Percentiles rank a stretch among this genome's conserved stretches.
These are phyloP conservation scores for Pythium volutum DNA, from an alignment of 352 stramenopile genomes.

Conservation along the genomic window DNA sequence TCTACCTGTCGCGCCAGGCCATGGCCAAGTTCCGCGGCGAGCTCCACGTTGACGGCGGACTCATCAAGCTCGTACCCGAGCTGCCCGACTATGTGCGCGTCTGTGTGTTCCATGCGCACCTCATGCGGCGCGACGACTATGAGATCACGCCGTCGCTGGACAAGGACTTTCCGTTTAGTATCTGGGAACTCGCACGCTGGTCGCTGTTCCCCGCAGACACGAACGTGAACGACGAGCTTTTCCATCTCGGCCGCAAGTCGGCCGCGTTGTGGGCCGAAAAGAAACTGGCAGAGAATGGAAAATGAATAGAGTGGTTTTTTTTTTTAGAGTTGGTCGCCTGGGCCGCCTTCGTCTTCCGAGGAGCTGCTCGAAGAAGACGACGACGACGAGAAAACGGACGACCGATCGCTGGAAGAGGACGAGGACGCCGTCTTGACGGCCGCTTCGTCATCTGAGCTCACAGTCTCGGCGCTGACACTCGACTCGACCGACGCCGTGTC, in stretches of 20 bases:
- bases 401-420: constrained; percentile 31
- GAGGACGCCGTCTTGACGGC: constrained; percentile 41
- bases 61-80: constrained; percentile 68
- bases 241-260: constrained; percentile 48
- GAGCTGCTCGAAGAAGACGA: constrained; percentile 52
- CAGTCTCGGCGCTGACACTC: constrained; percentile 15
- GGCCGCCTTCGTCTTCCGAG: constrained; percentile 34
- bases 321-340: background rate
- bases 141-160: constrained; percentile 76
- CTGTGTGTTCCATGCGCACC: constrained; percentile 56
- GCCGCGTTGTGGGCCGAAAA: constrained; percentile 47
- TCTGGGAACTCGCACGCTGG: constrained; percentile 54
- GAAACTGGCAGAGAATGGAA: background rate
- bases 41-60: constrained; percentile 66
- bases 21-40: constrained; percentile 55
- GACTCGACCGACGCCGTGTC: constrained; percentile 2
- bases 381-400: constrained; percentile 32
- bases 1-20: constrained; percentile 57
- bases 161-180: constrained; percentile 47
- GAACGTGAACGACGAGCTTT: constrained; percentile 63
- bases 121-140: constrained; percentile 61
- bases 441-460: constrained; percentile 29
- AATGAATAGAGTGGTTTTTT: background rate
- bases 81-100: constrained; percentile 64
- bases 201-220: constrained; percentile 55